Evolutionary conservation across 352 stramenopile species (phyloP).

Genomic region (Blastocystis sp.): DNA sequence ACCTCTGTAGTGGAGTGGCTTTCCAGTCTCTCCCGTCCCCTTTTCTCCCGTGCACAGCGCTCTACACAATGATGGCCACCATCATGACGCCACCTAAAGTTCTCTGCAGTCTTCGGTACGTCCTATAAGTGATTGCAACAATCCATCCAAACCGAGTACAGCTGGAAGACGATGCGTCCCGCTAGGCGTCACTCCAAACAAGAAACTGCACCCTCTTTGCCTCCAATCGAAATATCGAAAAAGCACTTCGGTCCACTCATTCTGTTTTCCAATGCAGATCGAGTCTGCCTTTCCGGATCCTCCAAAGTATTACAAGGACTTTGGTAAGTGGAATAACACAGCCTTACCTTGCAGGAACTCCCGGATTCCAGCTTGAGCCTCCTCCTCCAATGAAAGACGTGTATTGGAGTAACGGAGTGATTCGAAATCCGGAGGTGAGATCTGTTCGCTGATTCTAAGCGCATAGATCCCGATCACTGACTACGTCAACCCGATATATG

Average conservation of each 20-base stretch:
- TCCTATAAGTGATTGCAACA: slow-evolving; percentile 72
- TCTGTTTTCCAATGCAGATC: slow-evolving; percentile 17
- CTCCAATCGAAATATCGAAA: slow-evolving; percentile 87
- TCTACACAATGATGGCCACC: slow-evolving; percentile 11
- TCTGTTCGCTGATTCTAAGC: background rate
- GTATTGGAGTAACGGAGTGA: slow-evolving; percentile 45
- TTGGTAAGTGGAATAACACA: slow-evolving; percentile 19
- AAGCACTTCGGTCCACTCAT: slow-evolving; percentile 76
- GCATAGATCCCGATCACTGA: slow-evolving; percentile 26
- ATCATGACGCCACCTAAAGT: slow-evolving; percentile 76
- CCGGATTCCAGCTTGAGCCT: background rate
- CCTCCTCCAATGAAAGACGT: slow-evolving; percentile 50
- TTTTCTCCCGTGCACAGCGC: slow-evolving; percentile 77
- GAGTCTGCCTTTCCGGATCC: slow-evolving; percentile 36
- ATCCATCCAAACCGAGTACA: slow-evolving; percentile 75
- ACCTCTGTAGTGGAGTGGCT: slow-evolving; percentile 72
- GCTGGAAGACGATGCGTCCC: slow-evolving; percentile 77
- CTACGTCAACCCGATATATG: slow-evolving; percentile 22
- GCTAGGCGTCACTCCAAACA: background rate
- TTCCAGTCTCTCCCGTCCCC: slow-evolving; percentile 75
- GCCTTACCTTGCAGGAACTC: background rate
- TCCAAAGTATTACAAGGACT: slow-evolving; percentile 58
- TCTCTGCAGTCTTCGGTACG: slow-evolving; percentile 72
- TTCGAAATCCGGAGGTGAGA: slow-evolving; percentile 21
- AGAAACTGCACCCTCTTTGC: slow-evolving; percentile 72